Base-by-base conservation (phyloP, 75 land plant species). In the Picea sitchensis region DNA sequence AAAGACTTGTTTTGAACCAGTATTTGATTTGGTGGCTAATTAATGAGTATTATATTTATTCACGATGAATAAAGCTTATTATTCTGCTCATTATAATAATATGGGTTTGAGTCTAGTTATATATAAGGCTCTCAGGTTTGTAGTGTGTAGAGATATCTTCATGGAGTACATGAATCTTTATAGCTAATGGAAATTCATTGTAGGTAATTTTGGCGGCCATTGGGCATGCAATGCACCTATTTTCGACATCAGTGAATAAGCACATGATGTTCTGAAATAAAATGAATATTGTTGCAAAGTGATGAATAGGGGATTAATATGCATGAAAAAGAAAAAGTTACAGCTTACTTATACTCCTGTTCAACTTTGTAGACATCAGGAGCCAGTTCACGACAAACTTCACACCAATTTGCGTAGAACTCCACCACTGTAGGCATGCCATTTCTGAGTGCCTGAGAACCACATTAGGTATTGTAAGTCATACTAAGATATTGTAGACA, bases 381-480 rank as follows among this genome's bases (percentile, higher is more conserved):
- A 65, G 98, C 99, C 85, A 95, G 86, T 81, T 94, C 99, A 2
- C 93, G 83, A 78, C 99, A 96, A 23, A 96, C 99, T 85, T 96
- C 99, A 85, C 99, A 96, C 99, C 99, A 96, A 87, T 96, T 98
- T 73, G 99, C 99, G 82, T 96, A 96, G 72, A 96, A 96, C 81
- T 96, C 99, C 61, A 96, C 88, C 59, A 96, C 93, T 61, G 99
- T 96, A 5, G 99, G 99, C 88, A 75, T 86, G 38, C 98, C 99
- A 82, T 96, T 96, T 74, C 85, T 80, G 56, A 96, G 89, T 31
- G 99, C 99, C 99, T 96, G 82, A 18, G 74, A 38, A 79, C 1
- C 56, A 84, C 47, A 38, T 75, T 69, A 34, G n/a, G 58, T 44
- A 18, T 23, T 73, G 58, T 14, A 79, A 76, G 7, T 61, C 47